Conservation (phyloP, 129 eudicot species). For the Kitagawia praeruptora region DNA sequence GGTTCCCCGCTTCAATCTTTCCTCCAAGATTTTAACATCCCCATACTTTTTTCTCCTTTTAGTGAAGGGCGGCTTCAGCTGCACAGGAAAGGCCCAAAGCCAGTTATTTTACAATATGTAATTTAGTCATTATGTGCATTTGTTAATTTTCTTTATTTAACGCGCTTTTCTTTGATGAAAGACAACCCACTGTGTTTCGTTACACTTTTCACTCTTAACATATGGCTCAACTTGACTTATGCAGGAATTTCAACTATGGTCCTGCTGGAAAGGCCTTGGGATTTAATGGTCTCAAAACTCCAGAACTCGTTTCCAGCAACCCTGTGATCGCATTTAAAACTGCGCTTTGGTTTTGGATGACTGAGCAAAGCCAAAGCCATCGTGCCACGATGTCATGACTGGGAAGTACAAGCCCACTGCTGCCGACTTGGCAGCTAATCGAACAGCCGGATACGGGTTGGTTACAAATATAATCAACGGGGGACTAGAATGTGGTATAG, state of each 20-base stretch:
- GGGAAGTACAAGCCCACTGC: slow-evolving; percentile 19
- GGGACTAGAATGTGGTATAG: slow-evolving; percentile 30
- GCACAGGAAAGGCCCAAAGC: too few species aligned
- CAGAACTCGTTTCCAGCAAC: slow-evolving; percentile 28
- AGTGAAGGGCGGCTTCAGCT: too few species aligned
- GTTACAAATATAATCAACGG: slow-evolving; percentile 33
- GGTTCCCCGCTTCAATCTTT: too few species aligned
- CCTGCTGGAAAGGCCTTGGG: slow-evolving; percentile 31
- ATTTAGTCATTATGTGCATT: too few species aligned
- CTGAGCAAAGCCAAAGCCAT: slow-evolving; percentile 26
- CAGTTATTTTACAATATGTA: too few species aligned
- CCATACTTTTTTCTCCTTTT: too few species aligned
- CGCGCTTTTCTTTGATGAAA: too few species aligned
- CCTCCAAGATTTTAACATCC: too few species aligned
- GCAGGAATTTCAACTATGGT: slow-evolving; percentile 39
- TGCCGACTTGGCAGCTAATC: slow-evolving; percentile 27
- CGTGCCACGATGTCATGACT: slow-evolving; percentile 32
- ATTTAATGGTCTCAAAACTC: slow-evolving; percentile 24
- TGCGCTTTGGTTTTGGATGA: slow-evolving; percentile 40
- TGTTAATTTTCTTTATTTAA: too few species aligned
- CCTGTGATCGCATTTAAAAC: slow-evolving; percentile 28
- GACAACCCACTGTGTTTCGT: too few species aligned
- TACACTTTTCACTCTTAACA: too few species aligned
- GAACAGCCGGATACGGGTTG: slow-evolving; percentile 26
- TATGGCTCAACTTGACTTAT: neutral